phyloP scores from a whole-genome alignment of 441 rosid species.

The Pelargonium citronellum region DNA sequence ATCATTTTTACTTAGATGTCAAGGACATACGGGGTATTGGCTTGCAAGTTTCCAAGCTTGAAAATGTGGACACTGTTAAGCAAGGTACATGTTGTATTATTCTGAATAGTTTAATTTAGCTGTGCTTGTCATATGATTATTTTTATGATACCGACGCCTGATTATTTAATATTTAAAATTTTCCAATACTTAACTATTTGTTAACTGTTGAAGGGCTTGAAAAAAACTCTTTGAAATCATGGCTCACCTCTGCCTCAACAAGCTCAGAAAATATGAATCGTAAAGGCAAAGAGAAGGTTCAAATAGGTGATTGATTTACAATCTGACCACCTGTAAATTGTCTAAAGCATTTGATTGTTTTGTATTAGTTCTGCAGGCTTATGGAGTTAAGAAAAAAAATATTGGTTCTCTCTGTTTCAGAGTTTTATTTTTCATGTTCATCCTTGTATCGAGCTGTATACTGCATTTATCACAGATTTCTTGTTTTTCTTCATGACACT shows the following conservation, averaged over 20 bases:
- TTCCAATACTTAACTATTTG: constrained; percentile 15
- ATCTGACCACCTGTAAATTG: neutral
- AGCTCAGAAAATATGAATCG: constrained; percentile 29
- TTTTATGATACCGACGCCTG: neutral
- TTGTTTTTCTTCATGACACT: neutral
- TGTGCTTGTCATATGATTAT: neutral
- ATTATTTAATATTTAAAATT: constrained; percentile 1
- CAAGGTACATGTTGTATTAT: constrained; percentile 39
- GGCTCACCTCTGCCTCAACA: constrained; percentile 60
- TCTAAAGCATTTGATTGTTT: constrained; percentile 3
- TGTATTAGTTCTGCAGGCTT: constrained; percentile 4
- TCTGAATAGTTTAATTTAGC: neutral
- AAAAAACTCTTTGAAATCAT: constrained; percentile 57
- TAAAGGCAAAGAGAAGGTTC: constrained; percentile 26
- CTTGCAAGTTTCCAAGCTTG: constrained; percentile 92
- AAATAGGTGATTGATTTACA: constrained; percentile 38
- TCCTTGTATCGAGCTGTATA: neutral
- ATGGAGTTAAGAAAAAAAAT: constrained; percentile 4
- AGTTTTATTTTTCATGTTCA: neutral
- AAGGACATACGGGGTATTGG: constrained; percentile 92
- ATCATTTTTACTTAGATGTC: constrained; percentile 41
- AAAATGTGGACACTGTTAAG: constrained; percentile 50
- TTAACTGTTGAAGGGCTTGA: constrained; percentile 44
- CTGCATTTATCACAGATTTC: neutral
- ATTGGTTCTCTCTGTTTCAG: neutral